Conservation (phyloP, 163 green algal genomes). For the Scenedesmus sp. region DNA sequence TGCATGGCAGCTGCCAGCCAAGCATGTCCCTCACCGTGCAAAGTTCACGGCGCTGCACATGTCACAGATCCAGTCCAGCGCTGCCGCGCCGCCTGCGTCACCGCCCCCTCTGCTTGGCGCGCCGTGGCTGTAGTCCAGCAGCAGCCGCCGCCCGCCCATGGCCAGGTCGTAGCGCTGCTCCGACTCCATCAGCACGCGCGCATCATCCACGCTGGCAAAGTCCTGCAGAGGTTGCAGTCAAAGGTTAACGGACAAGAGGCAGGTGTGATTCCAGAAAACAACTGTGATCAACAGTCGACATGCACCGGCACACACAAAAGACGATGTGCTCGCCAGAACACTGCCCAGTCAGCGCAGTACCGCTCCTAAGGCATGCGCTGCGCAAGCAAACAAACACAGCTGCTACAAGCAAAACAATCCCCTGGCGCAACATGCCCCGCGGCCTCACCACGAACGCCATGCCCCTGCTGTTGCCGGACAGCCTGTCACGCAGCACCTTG, state of each 20-base stretch:
- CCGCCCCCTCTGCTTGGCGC: neutral
- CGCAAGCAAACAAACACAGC: no score
- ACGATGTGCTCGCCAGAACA: no score
- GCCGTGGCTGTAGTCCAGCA: conserved; percentile 58
- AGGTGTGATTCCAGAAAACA: neutral
- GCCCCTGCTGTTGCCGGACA: conserved; percentile 25
- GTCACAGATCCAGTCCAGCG: conserved; percentile 73
- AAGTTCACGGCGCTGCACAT: conserved; percentile 76
- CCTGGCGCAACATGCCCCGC: no score
- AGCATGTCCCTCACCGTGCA: conserved; percentile 56
- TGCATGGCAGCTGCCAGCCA: neutral
- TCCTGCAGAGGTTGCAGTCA: conserved; percentile 53
- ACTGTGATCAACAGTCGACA: neutral
- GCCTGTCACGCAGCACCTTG: conserved; percentile 45
- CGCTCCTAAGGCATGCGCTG: neutral
- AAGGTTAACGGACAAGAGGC: neutral
- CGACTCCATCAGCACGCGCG: conserved; percentile 60
- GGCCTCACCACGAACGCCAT: conserved; percentile 51
- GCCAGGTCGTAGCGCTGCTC: conserved; percentile 21
- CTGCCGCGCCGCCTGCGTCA: neutral
- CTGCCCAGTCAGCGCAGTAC: no score
- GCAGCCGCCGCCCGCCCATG: conserved; percentile 46
- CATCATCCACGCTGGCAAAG: conserved; percentile 59
- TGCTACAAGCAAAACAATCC: no score
- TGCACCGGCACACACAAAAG: neutral